Conservation (phyloP, 495 filamentous ascomycete species). For the Neurospora intermedia region DNA sequence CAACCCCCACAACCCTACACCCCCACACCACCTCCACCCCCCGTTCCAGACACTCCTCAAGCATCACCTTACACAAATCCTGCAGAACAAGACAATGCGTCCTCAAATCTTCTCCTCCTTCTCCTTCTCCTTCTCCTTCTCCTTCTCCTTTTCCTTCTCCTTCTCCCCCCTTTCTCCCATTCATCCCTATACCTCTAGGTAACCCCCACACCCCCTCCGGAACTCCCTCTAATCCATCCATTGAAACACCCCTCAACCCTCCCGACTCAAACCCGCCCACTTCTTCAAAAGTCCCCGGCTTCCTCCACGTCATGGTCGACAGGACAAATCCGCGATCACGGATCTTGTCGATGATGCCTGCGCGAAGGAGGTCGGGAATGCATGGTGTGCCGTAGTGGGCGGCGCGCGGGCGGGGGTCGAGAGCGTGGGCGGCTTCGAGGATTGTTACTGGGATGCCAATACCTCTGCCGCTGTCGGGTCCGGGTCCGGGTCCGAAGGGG, state of each 20-base stretch:
- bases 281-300: conserved; percentile 10
- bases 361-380: conserved; percentile 42
- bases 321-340: conserved; percentile 36
- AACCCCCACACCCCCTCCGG: neutral
- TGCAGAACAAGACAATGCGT: conserved; percentile 27
- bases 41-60: conserved; percentile 35
- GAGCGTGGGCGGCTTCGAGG: conserved; percentile 38
- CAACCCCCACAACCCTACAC: conserved; percentile 38
- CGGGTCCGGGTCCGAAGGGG: no score
- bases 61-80: conserved; percentile 32
- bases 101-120: conserved; percentile 17
- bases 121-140: no score
- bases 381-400: conserved; percentile 44
- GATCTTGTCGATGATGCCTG: conserved; percentile 46
- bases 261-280: neutral
- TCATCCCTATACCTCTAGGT: no score
- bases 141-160: no score
- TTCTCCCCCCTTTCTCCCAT: no score
- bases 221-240: neutral
- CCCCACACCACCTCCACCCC: conserved; percentile 34
- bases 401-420: conserved; percentile 47
- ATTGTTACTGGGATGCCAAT: conserved; percentile 40
- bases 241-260: neutral
- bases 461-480: no score
- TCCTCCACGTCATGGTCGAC: conserved; percentile 43